Base-by-base conservation (phyloP, 202 grass and related monocot genomes). In the Cymbopogon flexuosus region DNA sequence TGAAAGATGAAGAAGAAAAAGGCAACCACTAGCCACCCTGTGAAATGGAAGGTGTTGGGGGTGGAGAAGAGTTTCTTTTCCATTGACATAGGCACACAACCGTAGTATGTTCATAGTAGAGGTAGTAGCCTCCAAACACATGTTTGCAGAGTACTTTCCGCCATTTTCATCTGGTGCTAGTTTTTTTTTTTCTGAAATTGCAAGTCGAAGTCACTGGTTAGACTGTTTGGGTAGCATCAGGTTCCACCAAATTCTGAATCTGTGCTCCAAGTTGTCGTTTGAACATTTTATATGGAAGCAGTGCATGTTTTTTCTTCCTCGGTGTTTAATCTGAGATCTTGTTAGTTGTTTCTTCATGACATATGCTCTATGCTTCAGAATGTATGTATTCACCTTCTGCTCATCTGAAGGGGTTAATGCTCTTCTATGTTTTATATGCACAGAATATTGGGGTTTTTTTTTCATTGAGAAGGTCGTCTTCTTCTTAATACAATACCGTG, bases 1-100 rank as follows among this genome's bases (percentile, higher is more conserved):
- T 87, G 81, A 81, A 39, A 86, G 54, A 83, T 5, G 79, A 90
- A 24, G 65, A 68, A 71, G 54, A 49, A 66, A 84, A 88, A 58
- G 56, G 2, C 33, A 40, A 83, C 12, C 57, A 78, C 73, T 83
- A 88, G 46, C 27, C 80, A 68, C 39, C 31, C 15, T 80, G 1
- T 57, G 52, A 57, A 39, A 45, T 60, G 59, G 29, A 83, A 31
- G 69, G 8, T 73, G 22, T 67, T 2, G 4, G 24, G 23, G 75
- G 29, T 3, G 45, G 35, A 10, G 24, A 76, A 59, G 36, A 65
- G 70, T 81, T 76, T 49, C 36, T 58, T 73, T 37, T 21, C 35
- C 9, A 70, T 46, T 18, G 14, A 78, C 9, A 39, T 72, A 49
- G 5, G 15, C 33, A 79, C 1, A 0, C 29, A 29, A 34, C 64